Conservation (phyloP, 345 rosid genomes). For the Hirschfeldia incana region DNA sequence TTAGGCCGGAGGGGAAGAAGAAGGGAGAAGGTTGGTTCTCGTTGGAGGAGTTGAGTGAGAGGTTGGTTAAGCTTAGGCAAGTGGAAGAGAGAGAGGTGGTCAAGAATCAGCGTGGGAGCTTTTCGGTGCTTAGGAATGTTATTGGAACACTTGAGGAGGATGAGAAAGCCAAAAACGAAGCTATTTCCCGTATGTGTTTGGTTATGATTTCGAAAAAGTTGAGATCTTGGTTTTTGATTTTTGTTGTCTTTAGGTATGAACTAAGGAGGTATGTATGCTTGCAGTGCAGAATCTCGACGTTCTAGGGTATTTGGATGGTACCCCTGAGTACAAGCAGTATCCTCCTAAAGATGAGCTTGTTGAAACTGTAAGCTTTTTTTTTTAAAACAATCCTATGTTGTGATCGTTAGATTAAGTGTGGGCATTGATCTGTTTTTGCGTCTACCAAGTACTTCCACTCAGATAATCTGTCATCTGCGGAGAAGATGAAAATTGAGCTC, state of each 20-base stretch:
- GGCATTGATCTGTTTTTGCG: conserved; percentile 26
- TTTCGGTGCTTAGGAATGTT: background rate
- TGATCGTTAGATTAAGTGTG: background rate
- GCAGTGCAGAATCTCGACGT: conserved; percentile 46
- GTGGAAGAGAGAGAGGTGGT: conserved; percentile 51
- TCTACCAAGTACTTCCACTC: conserved; percentile 75
- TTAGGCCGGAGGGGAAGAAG: conserved; percentile 46
- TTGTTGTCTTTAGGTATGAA: too few species aligned
- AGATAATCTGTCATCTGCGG: conserved; percentile 83
- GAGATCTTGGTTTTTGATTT: too few species aligned
- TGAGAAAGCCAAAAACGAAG: conserved; percentile 31
- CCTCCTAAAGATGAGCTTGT: conserved; percentile 76
- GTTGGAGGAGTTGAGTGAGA: conserved; percentile 67
- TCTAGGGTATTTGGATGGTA: conserved; percentile 29
- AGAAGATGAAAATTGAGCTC: conserved; percentile 80
- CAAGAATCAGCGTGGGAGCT: background rate
- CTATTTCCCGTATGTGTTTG: conserved; percentile 37
- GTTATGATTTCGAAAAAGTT: too few species aligned
- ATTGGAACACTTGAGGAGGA: conserved; percentile 9
- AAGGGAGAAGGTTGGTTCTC: conserved; percentile 56
- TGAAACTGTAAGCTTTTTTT: conserved; percentile 59
- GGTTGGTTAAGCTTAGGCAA: conserved; percentile 66
- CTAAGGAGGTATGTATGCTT: conserved; percentile 36
- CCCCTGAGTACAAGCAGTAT: conserved; percentile 47
- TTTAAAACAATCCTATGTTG: background rate